Base-by-base conservation (phyloP, 371 early-diverging fungal species). In the Mortierella sp. region DNA sequence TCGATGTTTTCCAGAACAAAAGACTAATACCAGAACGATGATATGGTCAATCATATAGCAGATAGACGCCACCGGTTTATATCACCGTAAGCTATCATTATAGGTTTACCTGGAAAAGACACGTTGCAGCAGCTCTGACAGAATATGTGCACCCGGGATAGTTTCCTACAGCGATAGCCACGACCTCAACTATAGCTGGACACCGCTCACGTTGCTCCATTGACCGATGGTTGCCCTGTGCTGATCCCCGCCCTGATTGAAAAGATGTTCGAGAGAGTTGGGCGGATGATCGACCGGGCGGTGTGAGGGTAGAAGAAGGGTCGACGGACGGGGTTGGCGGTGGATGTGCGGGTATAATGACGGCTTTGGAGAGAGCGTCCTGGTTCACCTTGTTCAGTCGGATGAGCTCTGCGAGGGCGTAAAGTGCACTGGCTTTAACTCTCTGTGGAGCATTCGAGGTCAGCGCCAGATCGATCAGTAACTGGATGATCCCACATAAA, bases 401-500 rank as follows among this genome's bases (percentile, higher is more conserved):
- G 23, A 97, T 86, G 7, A 93, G 79, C 66, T 95, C 95, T 1
- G 92, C 94, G 43, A 96, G 83, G 0, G 95, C 88, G 76, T 90
- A 93, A 23, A 97, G 75, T 0, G 96, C 92, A 71, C 79, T 70
- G 19, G 81, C 64, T 21, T 81, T 79, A n/a, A 87, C 84, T 62
- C 70, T 32, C n/a, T 73, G 64, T 4, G 88, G 90, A 0, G 86
- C 75, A 42, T 62, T 72, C 8, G 80, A 71, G 3, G 84, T 72
- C 24, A 86, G 67, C 1, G 81, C 78, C 19, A 87, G 41, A 42
- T 87, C 84, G 47, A 85, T 79, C 50, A 90, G 50, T 2, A 82
- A 64, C 41, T 61, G 65, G 17, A 90, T 63, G 15, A 88, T 83
- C 26, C 94, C 90, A 57, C 93, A 88, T 70, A 92, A 92, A 46